Percentiles rank a stretch among this genome's conserved stretches.
These are phyloP conservation scores for Rhynchosporium agropyri DNA, from an alignment of 2,329 filamentous ascomycete species.

Conservation along the genomic window DNA sequence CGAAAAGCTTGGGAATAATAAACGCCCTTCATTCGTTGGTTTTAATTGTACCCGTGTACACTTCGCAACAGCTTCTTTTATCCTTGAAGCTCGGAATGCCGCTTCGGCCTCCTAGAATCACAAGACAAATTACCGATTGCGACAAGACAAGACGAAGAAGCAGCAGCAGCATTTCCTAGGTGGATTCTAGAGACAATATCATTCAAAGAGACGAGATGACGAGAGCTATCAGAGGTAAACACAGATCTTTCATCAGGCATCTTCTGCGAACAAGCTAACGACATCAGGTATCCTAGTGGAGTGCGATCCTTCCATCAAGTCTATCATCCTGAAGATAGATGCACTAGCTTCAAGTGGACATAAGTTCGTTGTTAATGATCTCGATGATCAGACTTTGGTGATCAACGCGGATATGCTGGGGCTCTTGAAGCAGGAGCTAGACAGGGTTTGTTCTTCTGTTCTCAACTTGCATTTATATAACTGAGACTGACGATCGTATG, in stretches of 20 bases:
- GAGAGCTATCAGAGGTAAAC: constrained; percentile 57
- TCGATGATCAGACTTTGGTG: constrained; percentile 75
- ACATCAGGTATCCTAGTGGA: constrained; percentile 71
- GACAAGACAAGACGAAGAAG: not conserved
- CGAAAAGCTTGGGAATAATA: constrained; percentile 18
- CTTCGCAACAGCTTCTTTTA: not conserved
- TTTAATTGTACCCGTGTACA: not conserved
- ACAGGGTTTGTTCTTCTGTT: constrained; percentile 56
- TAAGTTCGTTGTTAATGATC: constrained; percentile 77
- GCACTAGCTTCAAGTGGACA: constrained; percentile 54
- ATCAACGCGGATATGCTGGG: constrained; percentile 74
- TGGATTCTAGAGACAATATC: not conserved
- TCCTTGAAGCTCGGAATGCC: not conserved
- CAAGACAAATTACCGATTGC: not conserved
- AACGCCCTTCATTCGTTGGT: constrained; percentile 10
- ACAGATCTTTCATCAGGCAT: constrained; percentile 42
- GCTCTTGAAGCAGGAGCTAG: constrained; percentile 67
- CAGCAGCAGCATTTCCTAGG: not conserved
- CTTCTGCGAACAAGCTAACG: constrained; percentile 9
- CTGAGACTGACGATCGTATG: constrained; percentile 19
- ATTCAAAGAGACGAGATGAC: constrained; percentile 48
- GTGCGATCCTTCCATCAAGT: constrained; percentile 85
- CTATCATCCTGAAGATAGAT: constrained; percentile 80
- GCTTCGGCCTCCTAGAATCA: constrained; percentile 5
- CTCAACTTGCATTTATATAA: not conserved